Evolutionary conservation across 1,139 yeast species (phyloP), one percentile per base, ranked within the genome.

Genomic region (Blastobotrys ciferrii): DNA sequence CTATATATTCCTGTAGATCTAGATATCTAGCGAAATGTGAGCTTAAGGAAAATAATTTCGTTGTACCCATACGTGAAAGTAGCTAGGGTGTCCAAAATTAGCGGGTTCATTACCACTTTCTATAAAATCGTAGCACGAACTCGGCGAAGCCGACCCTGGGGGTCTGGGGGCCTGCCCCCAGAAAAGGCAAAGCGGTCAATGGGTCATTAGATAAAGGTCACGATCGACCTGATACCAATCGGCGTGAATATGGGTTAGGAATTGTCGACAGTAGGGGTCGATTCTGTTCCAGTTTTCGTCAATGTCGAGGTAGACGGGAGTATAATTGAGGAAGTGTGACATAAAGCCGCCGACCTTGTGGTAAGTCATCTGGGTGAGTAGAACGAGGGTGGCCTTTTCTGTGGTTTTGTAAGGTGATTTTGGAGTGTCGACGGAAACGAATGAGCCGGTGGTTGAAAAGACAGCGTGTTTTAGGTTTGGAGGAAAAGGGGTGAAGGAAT

Each of bases 401-500:
- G 18, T 14, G 17, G 37, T n/a, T 3, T 17, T n/a, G 17, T n/a
- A 14, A 4, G 37, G 37, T 14, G 37, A n/a, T 11, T 17, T 17
- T 4, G 9, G 13, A 4, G 19, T n/a, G 12, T 33, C 17, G 19
- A 17, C 13, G 4, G 13, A 13, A 4, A 6, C 11, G 17, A 33
- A 33, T 4, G 37, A 11, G 11, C 37, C 37, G 4, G 37, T 33
- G 6, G 37, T 33, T 13, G 37, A 33, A 11, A 33, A 33, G 17
- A 13, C 6, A 4, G 37, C 37, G 11, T n/a, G 13, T 15, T 14
- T 33, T 11, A 33, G 37, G 4, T 33, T 33, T 14, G 37, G 37
- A 14, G 37, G 37, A 12, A n/a, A 33, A 4, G 37, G 37, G n/a
- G 37, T 14, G 19, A 33, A 33, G 4, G 37, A 33, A 33, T 33